A percentile compares a stretch with the other conserved stretches of the same genome.
These are phyloP conservation scores for Wallacemonas sp. DNA, from an alignment of 208 protist species.

Conservation along the genomic window DNA sequence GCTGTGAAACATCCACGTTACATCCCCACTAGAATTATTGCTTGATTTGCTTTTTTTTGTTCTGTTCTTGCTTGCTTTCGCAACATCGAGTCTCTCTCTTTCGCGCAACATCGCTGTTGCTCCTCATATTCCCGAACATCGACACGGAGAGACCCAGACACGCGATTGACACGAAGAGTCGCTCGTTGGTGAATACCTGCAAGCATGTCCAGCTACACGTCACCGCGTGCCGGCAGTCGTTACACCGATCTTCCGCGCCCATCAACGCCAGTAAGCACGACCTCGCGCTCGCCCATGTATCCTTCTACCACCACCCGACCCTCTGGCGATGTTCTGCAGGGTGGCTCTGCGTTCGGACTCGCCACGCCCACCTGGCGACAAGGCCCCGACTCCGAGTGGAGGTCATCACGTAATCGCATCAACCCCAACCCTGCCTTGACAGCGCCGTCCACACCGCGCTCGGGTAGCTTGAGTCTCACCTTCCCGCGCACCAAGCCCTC, in stretches of 20 bases:
- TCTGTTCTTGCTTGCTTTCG: no score
- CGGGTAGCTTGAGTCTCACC: constrained; percentile 3
- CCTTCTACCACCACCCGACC: background rate
- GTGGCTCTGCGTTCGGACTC: constrained; percentile 7
- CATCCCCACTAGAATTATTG: no score
- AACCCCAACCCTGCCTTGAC: constrained; percentile 6
- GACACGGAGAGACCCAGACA: no score
- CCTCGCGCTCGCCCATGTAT: background rate
- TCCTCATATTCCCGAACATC: no score
- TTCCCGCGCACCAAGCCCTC: constrained; percentile 2
- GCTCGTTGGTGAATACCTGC: background rate
- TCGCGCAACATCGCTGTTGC: no score
- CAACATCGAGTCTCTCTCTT: no score
- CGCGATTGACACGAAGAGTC: no score
- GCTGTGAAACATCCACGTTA: no score
- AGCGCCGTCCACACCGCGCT: constrained; percentile 6
- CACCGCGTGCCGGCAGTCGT: background rate
- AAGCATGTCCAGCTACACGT: background rate
- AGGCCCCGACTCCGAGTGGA: background rate
- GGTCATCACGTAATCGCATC: background rate
- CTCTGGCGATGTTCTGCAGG: constrained; percentile 3
- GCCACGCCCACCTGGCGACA: background rate
- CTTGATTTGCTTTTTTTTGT: no score
- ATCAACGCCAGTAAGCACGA: background rate
- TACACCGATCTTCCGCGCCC: constrained; percentile 1